Evolutionary conservation across 2,329 filamentous ascomycete genomes (phyloP).

Genomic region (Colletotrichum eremochloae): DNA sequence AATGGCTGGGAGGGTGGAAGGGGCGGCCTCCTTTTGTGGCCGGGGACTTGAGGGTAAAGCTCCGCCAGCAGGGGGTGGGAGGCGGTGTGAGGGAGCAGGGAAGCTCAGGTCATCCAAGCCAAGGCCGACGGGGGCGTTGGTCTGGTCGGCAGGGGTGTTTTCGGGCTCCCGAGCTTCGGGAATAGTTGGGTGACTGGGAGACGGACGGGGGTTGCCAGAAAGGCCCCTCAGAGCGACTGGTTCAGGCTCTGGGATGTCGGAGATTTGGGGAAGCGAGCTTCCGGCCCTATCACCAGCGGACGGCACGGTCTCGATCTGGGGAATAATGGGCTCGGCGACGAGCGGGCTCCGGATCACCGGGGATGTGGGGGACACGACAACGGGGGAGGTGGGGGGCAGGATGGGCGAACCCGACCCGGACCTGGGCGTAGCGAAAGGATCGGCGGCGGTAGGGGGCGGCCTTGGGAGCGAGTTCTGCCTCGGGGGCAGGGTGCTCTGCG

Average conservation of each 20-base stretch:
- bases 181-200: constrained; percentile 33
- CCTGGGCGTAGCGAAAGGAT: constrained; percentile 54
- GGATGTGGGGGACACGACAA: constrained; percentile 42
- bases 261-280: constrained; percentile 46
- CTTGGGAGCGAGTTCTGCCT: constrained; percentile 62
- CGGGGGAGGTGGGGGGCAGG: constrained; percentile 45
- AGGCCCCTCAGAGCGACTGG: constrained; percentile 49
- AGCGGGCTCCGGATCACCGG: constrained; percentile 34
- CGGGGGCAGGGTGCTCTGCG: constrained; percentile 50
- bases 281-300: constrained; percentile 52
- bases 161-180: constrained; percentile 30
- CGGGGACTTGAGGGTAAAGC: constrained; percentile 49
- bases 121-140: constrained; percentile 39
- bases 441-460: constrained; percentile 50
- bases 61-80: constrained; percentile 48
- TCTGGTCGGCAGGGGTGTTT: constrained; percentile 32
- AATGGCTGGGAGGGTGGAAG: constrained; percentile 51
- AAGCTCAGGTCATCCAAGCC: constrained; percentile 41
- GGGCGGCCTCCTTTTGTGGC: constrained; percentile 53
- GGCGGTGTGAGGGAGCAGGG: constrained; percentile 38
- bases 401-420: constrained; percentile 41
- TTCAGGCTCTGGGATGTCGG: constrained; percentile 55
- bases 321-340: constrained; percentile 51
- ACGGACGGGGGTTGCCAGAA: constrained; percentile 37
- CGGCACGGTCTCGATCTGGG: constrained; percentile 56